phyloP scores from a whole-genome alignment of 2,329 filamentous ascomycete genomes.

The Aspergillus sp. region DNA sequence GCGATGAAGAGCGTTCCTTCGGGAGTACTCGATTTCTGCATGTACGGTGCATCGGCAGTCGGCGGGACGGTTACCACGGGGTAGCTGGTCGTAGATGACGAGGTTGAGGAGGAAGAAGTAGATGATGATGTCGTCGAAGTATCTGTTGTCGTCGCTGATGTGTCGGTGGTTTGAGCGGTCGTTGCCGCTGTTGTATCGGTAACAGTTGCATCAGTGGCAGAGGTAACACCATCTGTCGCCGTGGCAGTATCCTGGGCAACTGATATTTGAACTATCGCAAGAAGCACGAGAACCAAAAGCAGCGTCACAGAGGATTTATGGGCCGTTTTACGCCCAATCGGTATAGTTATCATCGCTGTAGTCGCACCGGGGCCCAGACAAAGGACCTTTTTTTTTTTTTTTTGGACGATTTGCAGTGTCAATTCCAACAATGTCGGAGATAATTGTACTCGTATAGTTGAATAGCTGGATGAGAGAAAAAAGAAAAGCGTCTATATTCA shows the following conservation, averaged over 20 bases:
- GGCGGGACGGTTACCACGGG: constrained; percentile 75
- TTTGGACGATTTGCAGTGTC: no score
- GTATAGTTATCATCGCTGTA: no score
- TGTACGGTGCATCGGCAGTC: constrained; percentile 80
- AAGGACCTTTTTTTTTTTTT: no score
- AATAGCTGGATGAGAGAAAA: no score
- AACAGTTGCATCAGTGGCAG: constrained; percentile 5
- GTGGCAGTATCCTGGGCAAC: constrained; percentile 8
- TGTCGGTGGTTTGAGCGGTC: constrained; percentile 8
- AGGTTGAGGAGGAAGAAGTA: constrained; percentile 13
- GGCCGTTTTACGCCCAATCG: constrained; percentile 3
- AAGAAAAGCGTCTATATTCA: no score
- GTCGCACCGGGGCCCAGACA: no score
- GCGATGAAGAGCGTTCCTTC: constrained; percentile 96
- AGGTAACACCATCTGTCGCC: neutral
- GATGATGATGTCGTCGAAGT: constrained; percentile 10
- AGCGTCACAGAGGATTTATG: constrained; percentile 5
- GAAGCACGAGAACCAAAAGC: constrained; percentile 11
- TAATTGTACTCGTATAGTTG: no score
- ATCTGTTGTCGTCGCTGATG: constrained; percentile 9
- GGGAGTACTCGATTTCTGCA: constrained; percentile 79
- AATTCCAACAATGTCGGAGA: no score
- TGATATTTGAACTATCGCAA: constrained; percentile 12
- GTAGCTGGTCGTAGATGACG: constrained; percentile 20
- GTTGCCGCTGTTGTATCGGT: constrained; percentile 13